Conservation (phyloP, 2,329 filamentous ascomycete genomes). For the Penicillium verrucosum region DNA sequence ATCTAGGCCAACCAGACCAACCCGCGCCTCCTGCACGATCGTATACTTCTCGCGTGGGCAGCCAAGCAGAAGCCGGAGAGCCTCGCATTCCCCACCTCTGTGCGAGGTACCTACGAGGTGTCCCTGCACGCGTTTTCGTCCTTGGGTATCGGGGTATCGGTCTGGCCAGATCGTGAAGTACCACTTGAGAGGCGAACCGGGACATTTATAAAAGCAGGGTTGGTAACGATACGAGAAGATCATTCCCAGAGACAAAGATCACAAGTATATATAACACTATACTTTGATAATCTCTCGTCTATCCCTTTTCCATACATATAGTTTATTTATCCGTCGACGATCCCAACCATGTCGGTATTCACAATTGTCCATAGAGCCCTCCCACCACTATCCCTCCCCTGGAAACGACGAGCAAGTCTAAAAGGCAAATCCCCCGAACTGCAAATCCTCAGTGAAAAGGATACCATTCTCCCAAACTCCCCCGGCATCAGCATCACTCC, state of each 20-base stretch:
- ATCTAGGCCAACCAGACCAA: slow-evolving; percentile 16
- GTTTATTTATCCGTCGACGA: neutral
- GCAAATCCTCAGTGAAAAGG: slow-evolving; percentile 1
- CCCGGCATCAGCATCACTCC: neutral
- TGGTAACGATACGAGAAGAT: neutral
- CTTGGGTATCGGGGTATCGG: slow-evolving; percentile 11
- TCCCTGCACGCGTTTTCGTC: slow-evolving; percentile 20
- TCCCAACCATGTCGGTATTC: slow-evolving; percentile 17
- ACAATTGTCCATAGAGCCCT: slow-evolving; percentile 22
- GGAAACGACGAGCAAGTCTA: slow-evolving; percentile 17
- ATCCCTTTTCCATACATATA: neutral
- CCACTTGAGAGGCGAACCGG: neutral
- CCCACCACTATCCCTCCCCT: slow-evolving; percentile 16
- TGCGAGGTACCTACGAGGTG: slow-evolving; percentile 18
- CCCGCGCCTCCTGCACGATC: slow-evolving; percentile 7
- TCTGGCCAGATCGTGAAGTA: slow-evolving; percentile 9
- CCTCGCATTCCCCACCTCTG: slow-evolving; percentile 16
- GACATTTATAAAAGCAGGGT: slow-evolving; percentile 7
- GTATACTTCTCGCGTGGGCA: slow-evolving; percentile 20
- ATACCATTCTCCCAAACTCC: neutral
- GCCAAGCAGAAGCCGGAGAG: slow-evolving; percentile 20
- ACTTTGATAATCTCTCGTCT: neutral
- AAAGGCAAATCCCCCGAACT: slow-evolving; percentile 18
- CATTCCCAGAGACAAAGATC: neutral
- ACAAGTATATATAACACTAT: neutral